Evolutionary conservation across 202 grass and related monocot species (phyloP).

Genomic region (Setaria viridis): DNA sequence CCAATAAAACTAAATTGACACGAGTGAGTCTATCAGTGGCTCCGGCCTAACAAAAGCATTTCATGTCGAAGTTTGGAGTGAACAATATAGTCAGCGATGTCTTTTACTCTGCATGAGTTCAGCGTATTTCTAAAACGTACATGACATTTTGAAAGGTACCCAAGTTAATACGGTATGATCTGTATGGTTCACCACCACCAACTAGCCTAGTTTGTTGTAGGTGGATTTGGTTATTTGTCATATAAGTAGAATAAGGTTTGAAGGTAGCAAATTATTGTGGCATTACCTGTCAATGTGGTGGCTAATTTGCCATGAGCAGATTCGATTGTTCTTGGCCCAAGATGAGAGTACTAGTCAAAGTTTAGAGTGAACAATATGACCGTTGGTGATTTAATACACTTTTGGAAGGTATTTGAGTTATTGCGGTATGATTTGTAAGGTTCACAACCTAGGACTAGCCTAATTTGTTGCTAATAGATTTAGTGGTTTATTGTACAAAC

Average conservation of each 20-base stretch:
- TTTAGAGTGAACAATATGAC: no score
- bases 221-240: neutral
- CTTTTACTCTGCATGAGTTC: neutral
- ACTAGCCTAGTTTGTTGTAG: neutral
- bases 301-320: no score
- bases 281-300: no score
- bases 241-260: neutral
- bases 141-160: neutral
- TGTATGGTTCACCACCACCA: neutral
- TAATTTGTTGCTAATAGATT: neutral
- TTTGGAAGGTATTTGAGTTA: neutral
- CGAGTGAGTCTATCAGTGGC: no score
- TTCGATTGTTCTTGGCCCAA: no score
- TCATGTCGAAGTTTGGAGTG: neutral
- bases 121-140: neutral
- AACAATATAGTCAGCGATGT: neutral
- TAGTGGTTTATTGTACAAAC: neutral
- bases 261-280: no score
- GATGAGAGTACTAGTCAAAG: no score
- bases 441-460: neutral
- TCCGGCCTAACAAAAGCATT: neutral
- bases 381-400: no score
- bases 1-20: no score
- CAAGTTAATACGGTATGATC: neutral
- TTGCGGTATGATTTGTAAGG: rapidly evolving